A percentile compares a stretch with the other conserved stretches of the same genome.
phyloP scores from a whole-genome alignment of 306 rosid species.

The Hippophae rhamnoides region DNA sequence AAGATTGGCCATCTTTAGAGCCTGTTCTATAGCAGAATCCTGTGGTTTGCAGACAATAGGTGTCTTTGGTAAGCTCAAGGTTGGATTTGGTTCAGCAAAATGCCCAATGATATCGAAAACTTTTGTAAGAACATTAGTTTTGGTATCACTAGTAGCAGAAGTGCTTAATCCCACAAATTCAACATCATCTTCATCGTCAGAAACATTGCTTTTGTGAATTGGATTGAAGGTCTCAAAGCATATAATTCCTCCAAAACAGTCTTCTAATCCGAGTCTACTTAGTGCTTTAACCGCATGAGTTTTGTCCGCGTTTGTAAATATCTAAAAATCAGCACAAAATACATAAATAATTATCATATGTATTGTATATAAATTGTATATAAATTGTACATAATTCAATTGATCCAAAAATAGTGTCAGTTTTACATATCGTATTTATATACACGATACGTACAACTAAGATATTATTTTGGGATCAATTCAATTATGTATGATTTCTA shows the following conservation, averaged over 20 bases:
- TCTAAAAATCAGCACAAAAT: constrained; percentile 26
- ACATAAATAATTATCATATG: background rate
- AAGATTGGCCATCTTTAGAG: constrained; percentile 72
- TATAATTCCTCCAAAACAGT: constrained; percentile 81
- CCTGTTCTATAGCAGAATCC: constrained; percentile 53
- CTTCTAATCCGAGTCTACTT: constrained; percentile 79
- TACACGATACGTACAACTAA: too few species aligned
- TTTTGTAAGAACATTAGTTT: constrained; percentile 20
- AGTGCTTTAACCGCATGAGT: constrained; percentile 69
- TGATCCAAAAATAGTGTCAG: too few species aligned
- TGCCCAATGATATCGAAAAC: constrained; percentile 72
- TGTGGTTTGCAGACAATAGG: constrained; percentile 89
- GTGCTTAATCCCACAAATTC: constrained; percentile 45
- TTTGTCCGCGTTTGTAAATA: constrained; percentile 90
- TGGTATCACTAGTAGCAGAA: constrained; percentile 7
- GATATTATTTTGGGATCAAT: too few species aligned
- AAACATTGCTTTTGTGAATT: constrained; percentile 39
- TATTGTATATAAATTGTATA: too few species aligned
- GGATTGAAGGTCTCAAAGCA: constrained; percentile 95
- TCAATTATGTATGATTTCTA: too few species aligned
- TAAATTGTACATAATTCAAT: too few species aligned
- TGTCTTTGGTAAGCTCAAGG: constrained; percentile 50
- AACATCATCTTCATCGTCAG: constrained; percentile 71
- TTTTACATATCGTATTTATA: too few species aligned
- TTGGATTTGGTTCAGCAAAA: constrained; percentile 47